Evolutionary conservation across 371 early-diverging fungal species (phyloP).

Genomic region (Sanchytrium tribonematis): DNA sequence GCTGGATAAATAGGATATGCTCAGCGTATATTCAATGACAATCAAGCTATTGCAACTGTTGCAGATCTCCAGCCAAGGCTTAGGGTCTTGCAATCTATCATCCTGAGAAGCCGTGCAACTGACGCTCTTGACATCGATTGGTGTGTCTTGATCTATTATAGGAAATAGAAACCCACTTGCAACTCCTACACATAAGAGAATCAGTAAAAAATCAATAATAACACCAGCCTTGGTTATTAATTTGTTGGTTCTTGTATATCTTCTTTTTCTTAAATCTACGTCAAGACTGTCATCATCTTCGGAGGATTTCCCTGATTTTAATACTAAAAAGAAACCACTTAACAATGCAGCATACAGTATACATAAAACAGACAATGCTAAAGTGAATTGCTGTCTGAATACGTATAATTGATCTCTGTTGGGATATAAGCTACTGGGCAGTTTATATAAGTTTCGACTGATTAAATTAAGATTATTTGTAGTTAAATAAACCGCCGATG

Average conservation of each 20-base stretch:
- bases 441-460: not conserved
- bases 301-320: not conserved
- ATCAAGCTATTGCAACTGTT: not conserved
- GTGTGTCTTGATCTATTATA: not conserved
- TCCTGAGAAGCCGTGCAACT: not conserved
- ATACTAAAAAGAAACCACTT: not conserved
- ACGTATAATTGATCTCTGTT: not conserved
- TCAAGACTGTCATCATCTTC: not conserved
- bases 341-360: not conserved
- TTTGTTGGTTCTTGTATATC: not conserved
- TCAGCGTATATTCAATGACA: not conserved
- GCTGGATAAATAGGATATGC: not conserved
- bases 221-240: not conserved
- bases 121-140: not conserved
- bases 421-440: not conserved
- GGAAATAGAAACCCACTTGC: not conserved
- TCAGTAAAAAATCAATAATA: not conserved
- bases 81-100: not conserved
- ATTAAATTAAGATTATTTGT: not conserved
- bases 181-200: not conserved
- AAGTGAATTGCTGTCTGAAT: not conserved
- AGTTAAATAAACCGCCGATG: not conserved
- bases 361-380: not conserved
- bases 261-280: not conserved
- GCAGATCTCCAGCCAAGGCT: not conserved